Base-by-base conservation (phyloP, 140 eudicot genomes). In the Flaveria floridana region DNA sequence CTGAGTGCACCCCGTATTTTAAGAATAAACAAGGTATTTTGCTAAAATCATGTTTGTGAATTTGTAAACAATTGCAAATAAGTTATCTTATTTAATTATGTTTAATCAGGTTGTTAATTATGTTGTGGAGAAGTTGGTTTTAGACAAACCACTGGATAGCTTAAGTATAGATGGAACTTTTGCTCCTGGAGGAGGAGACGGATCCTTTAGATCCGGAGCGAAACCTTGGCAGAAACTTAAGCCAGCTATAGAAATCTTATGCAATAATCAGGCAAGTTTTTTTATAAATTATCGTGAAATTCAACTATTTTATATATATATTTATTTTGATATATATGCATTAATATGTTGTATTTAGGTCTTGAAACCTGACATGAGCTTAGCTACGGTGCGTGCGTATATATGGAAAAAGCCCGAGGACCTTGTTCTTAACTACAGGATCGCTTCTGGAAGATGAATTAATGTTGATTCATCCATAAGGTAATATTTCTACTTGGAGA, bases 341-440 rank as follows among this genome's bases (percentile, higher is more conserved):
- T 26, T 13, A 39, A 23, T 75, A 62, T 84, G 34, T n/a, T 58
- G 48, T 46, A 62, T 77, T 30, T 80, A 94, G 99, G 94, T 94
- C 16, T 85, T 94, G 76, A 72, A 91, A 76, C 90, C 94, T 75
- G 97, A 90, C 48, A 94, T 94, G 97, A 94, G 97, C 78, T 85
- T 94, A 77, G 97, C 99, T 19, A 94, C 99, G 19, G 97, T 94
- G 30, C 94, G 98, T 16, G 85, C 97, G 78, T 93, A 88, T 80
- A 85, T 93, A 71, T 90, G 96, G 98, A 93, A 93, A 77, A 92
- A 89, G 82, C 82, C 92, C 7, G 98, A 92, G 51, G 98, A 92
- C 68, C 86, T 92, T 74, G 85, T 90, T 56, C 98, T 92, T 14
- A 83, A 92, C 79, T 92, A 89, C 81, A 81, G 95, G 55, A 82